These are phyloP conservation scores for Penstemon eatonii DNA, from an alignment of 257 asterid genomes.

Conservation along the genomic window DNA sequence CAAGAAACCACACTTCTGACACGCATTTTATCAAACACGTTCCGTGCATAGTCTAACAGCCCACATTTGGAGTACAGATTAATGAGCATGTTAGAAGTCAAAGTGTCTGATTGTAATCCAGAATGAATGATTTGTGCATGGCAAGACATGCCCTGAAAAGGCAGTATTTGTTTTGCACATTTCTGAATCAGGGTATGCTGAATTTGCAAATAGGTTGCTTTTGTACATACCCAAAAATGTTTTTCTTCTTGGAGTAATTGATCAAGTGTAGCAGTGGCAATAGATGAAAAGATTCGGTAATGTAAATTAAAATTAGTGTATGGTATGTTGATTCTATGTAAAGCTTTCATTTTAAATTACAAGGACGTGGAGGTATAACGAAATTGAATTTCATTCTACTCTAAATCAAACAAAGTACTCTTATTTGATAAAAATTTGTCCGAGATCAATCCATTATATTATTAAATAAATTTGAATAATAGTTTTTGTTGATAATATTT, in stretches of 20 bases:
- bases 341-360: slow-evolving; percentile 38
- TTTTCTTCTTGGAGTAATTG: slow-evolving; percentile 31
- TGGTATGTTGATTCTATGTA: slow-evolving; percentile 30
- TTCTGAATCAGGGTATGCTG: slow-evolving; percentile 53
- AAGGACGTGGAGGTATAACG: not conserved
- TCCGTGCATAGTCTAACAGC: slow-evolving; percentile 41
- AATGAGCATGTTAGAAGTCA: slow-evolving; percentile 74
- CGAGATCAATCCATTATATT: no score
- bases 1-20: slow-evolving; percentile 64
- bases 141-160: slow-evolving; percentile 50
- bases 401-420: no score
- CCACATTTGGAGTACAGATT: slow-evolving; percentile 70
- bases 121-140: slow-evolving; percentile 58
- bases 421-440: no score
- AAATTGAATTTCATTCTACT: no score
- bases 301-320: slow-evolving; percentile 12
- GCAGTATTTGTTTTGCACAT: slow-evolving; percentile 52
- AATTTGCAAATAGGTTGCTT: slow-evolving; percentile 34
- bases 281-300: slow-evolving; percentile 36
- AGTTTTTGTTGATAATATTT: no score
- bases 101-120: slow-evolving; percentile 51
- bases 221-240: slow-evolving; percentile 32
- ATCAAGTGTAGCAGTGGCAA: slow-evolving; percentile 31
- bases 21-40: slow-evolving; percentile 78
- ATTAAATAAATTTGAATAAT: no score